phyloP scores from a whole-genome alignment of 768 basidiomycete genomes.

The Boletus vinaceobasis region DNA sequence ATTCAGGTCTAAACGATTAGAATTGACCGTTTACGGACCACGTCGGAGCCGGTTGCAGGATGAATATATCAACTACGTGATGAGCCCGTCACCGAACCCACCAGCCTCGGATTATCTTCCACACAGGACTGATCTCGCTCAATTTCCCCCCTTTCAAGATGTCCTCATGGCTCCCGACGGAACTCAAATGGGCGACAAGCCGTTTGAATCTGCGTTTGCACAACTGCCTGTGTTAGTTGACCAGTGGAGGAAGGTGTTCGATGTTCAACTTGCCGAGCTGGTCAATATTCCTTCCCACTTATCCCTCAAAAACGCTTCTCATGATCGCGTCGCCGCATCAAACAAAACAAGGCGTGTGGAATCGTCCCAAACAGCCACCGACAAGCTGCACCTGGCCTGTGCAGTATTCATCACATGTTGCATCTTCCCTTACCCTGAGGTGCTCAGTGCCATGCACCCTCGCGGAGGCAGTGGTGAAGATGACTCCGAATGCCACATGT shows the following conservation, averaged over 20 bases:
- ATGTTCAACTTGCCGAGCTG: neutral
- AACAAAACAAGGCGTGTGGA: neutral
- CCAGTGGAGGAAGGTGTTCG: neutral
- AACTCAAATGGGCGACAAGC: neutral
- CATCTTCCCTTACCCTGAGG: neutral
- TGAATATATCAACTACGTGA: neutral
- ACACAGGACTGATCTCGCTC: neutral
- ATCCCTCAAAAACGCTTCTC: neutral
- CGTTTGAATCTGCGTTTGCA: slow-evolving; percentile 3
- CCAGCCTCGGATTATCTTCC: neutral
- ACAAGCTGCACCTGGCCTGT: neutral
- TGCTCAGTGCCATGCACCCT: neutral
- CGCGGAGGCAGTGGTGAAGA: too few species aligned
- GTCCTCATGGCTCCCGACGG: neutral
- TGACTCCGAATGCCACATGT: neutral
- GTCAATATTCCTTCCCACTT: neutral
- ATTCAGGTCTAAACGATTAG: neutral
- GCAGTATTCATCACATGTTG: neutral
- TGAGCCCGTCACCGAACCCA: neutral
- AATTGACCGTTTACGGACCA: neutral
- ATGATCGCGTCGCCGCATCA: neutral
- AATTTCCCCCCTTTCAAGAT: neutral
- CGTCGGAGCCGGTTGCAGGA: neutral
- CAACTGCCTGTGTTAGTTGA: neutral
- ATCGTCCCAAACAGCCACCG: neutral